A percentile compares a stretch with the other conserved stretches of the same genome.
Conservation (phyloP, 257 asterid genomes). For the Prunella vulgaris region DNA sequence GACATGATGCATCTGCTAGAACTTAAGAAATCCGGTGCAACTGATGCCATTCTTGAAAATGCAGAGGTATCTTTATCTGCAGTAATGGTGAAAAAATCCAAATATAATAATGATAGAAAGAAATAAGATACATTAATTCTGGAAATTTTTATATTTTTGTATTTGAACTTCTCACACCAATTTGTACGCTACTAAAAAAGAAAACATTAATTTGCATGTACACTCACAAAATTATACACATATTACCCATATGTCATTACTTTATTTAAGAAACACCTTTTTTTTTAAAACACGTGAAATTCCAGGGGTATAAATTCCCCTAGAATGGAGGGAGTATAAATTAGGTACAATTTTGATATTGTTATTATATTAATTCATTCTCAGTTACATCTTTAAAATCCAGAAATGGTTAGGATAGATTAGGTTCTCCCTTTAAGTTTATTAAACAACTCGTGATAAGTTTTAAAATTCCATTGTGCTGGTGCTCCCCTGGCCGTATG, state of each 20-base stretch:
- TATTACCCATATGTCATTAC: too few species aligned
- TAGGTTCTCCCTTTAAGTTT: neutral
- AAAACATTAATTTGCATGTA: too few species aligned
- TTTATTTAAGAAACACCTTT: too few species aligned
- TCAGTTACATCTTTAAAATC: neutral
- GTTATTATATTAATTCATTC: neutral
- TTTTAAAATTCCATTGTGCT: neutral
- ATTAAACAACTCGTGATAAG: neutral
- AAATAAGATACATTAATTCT: too few species aligned
- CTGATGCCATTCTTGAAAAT: constrained; percentile 90
- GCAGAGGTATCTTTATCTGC: constrained; percentile 59
- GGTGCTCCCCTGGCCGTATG: neutral
- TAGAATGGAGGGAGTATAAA: too few species aligned
- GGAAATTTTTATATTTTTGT: too few species aligned
- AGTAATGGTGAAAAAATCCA: neutral
- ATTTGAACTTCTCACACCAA: too few species aligned
- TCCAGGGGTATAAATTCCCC: too few species aligned
- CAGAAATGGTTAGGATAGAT: neutral
- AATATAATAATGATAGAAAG: neutral
- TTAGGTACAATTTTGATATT: neutral
- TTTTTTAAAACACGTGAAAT: too few species aligned
- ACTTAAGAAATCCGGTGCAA: constrained; percentile 91
- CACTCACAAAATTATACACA: too few species aligned
- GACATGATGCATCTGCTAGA: constrained; percentile 83
- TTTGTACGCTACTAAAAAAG: too few species aligned